Conservation (phyloP, 306 rosid genomes). For the Cucurbita moschata region DNA sequence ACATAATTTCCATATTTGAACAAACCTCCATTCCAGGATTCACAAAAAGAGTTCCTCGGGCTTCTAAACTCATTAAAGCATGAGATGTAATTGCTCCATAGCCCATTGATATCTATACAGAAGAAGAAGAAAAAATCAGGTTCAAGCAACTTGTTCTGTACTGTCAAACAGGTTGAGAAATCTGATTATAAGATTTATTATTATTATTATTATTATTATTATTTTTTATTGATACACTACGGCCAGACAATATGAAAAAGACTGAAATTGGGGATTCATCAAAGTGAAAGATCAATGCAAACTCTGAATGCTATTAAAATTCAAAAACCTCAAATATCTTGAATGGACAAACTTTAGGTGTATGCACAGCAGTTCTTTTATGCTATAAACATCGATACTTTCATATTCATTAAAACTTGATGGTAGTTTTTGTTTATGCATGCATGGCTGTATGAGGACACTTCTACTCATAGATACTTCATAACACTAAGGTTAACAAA, state of each 20-base stretch:
- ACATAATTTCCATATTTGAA: slow-evolving; percentile 5
- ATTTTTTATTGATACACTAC: background rate
- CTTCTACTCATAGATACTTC: background rate
- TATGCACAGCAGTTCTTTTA: background rate
- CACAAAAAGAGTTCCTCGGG: slow-evolving; percentile 90
- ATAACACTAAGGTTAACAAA: background rate
- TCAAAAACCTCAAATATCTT: background rate
- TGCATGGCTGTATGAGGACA: background rate
- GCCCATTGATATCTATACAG: slow-evolving; percentile 79
- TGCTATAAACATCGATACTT: background rate
- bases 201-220: background rate
- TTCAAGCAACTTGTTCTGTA: background rate
- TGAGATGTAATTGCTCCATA: slow-evolving; percentile 64
- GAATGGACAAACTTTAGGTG: background rate
- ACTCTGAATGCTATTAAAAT: background rate
- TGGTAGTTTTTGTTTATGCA: background rate
- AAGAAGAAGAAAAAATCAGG: background rate
- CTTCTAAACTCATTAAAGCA: slow-evolving; percentile 77
- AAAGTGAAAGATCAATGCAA: background rate
- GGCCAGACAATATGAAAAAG: background rate
- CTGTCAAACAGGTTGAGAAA: background rate
- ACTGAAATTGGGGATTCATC: background rate
- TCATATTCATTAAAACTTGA: background rate
- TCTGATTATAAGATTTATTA: background rate
- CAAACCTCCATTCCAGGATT: slow-evolving; percentile 87